A percentile compares a stretch with the other conserved stretches of the same genome.
These are phyloP conservation scores for Moesziomyces sp. DNA, from an alignment of 1,284 basidiomycete species.

Conservation along the genomic window DNA sequence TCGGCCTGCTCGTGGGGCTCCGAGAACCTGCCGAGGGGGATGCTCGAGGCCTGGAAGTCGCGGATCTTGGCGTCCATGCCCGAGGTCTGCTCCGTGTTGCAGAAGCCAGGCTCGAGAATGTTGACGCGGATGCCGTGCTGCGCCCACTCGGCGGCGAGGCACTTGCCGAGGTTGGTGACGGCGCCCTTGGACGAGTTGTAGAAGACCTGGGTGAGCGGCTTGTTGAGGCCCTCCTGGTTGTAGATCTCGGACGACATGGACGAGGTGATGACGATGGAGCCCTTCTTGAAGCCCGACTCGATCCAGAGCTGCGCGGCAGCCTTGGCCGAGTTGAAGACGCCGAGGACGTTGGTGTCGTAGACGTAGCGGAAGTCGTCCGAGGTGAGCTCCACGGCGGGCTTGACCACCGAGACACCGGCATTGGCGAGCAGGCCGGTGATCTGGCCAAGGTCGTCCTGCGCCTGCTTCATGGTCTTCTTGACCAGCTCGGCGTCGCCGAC, in stretches of 20 bases:
- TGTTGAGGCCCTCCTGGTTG: slow-evolving; percentile 65
- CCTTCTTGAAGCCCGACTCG: slow-evolving; percentile 65
- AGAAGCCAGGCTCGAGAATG: slow-evolving; percentile 66
- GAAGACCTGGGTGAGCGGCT: slow-evolving; percentile 66
- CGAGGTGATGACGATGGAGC: slow-evolving; percentile 66
- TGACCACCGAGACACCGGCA: slow-evolving; percentile 66
- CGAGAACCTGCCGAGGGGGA: slow-evolving; percentile 66
- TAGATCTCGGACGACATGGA: slow-evolving; percentile 67
- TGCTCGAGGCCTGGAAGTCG: slow-evolving; percentile 64
- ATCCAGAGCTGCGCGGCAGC: slow-evolving; percentile 67
- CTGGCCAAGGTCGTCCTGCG: slow-evolving; percentile 62
- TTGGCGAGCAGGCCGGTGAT: slow-evolving; percentile 65
- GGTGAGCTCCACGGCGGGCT: slow-evolving; percentile 67
- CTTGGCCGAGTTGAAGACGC: slow-evolving; percentile 67
- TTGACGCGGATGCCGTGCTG: slow-evolving; percentile 66
- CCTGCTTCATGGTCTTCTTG: slow-evolving; percentile 62
- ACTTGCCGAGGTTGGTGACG: slow-evolving; percentile 68
- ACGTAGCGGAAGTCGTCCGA: slow-evolving; percentile 66
- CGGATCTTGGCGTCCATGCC: slow-evolving; percentile 66
- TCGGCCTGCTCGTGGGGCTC: slow-evolving; percentile 67
- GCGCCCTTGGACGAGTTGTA: slow-evolving; percentile 68
- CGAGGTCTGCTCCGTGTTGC: slow-evolving; percentile 68
- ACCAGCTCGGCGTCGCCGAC: slow-evolving; percentile 64
- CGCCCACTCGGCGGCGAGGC: slow-evolving; percentile 67
- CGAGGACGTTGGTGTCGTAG: slow-evolving; percentile 67